These are phyloP conservation scores for Cyclocybe cylindracea DNA, from an alignment of 768 basidiomycete genomes.

Conservation along the genomic window DNA sequence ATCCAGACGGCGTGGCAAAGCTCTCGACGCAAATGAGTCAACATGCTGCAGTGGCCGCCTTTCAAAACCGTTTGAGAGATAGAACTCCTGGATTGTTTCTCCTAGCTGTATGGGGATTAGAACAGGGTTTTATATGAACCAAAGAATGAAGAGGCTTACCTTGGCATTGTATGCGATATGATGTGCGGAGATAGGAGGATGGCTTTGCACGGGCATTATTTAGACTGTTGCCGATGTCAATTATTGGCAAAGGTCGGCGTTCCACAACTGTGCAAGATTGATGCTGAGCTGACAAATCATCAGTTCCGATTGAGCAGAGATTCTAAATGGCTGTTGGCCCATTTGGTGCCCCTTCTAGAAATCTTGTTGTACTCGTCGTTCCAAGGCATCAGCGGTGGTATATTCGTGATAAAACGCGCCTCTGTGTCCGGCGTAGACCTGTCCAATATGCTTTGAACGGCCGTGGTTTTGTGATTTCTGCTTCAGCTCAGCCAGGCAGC, in stretches of 20 bases:
- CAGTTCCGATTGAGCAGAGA: conserved; percentile 23
- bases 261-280: conserved; percentile 36
- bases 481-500: no score
- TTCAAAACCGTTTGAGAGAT: conserved; percentile 3
- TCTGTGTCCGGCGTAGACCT: conserved; percentile 5
- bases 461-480: conserved; percentile 21
- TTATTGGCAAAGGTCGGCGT: conserved; percentile 38
- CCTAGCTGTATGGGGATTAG: conserved; percentile 15
- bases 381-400: conserved; percentile 20
- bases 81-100: conserved; percentile 13
- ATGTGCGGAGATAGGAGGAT: conserved; percentile 26
- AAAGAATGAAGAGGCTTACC: conserved; percentile 8
- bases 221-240: conserved; percentile 37
- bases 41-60: not conserved
- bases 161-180: conserved; percentile 40
- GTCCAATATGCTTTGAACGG: conserved; percentile 26
- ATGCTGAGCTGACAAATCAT: conserved; percentile 36
- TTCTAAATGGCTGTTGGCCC: conserved; percentile 18
- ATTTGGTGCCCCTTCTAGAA: conserved; percentile 2
- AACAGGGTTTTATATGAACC: no score
- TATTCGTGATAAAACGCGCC: conserved; percentile 15
- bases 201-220: conserved; percentile 34
- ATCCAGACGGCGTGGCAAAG: no score
- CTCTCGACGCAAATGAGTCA: conserved; percentile 28
- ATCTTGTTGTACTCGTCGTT: conserved; percentile 16